Base-by-base conservation (phyloP, 2,329 filamentous ascomycete species). In the Immersiporthe knoxdaviesiana region DNA sequence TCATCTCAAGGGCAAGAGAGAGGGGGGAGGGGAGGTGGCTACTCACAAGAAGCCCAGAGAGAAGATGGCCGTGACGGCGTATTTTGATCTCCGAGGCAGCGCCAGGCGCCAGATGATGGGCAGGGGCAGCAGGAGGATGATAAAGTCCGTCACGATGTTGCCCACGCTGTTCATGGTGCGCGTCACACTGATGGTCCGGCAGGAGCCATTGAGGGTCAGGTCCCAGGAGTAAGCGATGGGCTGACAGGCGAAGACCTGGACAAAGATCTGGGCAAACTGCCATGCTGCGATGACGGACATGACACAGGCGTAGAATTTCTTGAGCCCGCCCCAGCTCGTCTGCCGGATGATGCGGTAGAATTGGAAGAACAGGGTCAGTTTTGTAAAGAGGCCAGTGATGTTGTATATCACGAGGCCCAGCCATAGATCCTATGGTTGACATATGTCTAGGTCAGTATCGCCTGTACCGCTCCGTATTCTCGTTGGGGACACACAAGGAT, bases 361-460 rank as follows among this genome's bases (percentile, higher is more conserved):
- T 64, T 68, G 66, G n/a, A 68, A 59, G n/a, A 68, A 63, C 8
- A 68, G 54, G 2, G 66, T 64, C 39, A 65, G 54, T n/a, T 68
- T 68, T 16, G 54, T 58, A 61, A 60, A 50, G n/a, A 63, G 27
- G 27, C 65, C 50, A 14, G 60, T 50, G n/a, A 63, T 58, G 3
- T 68, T 54, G n/a, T 68, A 68, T 16, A 68, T 63, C 21, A 68
- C 61, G 16, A 68, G 54, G 27, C 59, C 60, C 14, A 68, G 30
- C 54, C 61, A 68, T 37, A 65, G 21, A 30, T 60, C 54, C 66
- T 68, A 32, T 41, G n/a, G 21, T 12, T 12, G 18, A 37, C n/a
- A 47, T n/a, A 27, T 5, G 30, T n/a, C 39, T 7, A 24, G 10
- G 39, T 66, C 56, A 66, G 56, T 30, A 54, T 37, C 14, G 6